Conservation (phyloP, 306 rosid genomes). For the Hippophae gyantsensis region DNA sequence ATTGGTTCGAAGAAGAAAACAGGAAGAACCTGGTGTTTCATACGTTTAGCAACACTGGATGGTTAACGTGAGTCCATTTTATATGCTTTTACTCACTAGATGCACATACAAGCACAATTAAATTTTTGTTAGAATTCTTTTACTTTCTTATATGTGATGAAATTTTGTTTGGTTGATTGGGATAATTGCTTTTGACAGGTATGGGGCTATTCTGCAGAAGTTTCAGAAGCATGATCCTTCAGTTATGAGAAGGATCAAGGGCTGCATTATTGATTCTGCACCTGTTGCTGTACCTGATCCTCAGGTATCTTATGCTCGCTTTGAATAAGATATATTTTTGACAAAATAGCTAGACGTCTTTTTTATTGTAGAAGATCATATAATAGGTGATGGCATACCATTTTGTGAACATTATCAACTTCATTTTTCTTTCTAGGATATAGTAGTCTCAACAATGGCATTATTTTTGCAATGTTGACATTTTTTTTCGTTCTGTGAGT, state of each 20-base stretch:
- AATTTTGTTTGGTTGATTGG: constrained; percentile 14
- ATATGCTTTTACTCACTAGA: not conserved
- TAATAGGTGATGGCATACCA: not conserved
- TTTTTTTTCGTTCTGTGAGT: too few relatives aligned
- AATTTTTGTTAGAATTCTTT: constrained; percentile 8
- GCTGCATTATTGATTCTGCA: constrained; percentile 96
- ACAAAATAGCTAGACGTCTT: not conserved
- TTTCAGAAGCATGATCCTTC: constrained; percentile 56
- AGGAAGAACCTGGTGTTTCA: constrained; percentile 82
- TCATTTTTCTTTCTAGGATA: not conserved
- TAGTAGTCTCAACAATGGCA: too few relatives aligned
- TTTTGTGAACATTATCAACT: not conserved
- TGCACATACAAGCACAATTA: not conserved
- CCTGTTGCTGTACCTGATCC: constrained; percentile 91
- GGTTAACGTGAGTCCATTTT: constrained; percentile 66
- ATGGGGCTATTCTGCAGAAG: constrained; percentile 73
- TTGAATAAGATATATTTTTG: not conserved
- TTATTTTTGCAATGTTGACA: too few relatives aligned
- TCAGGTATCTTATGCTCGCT: constrained; percentile 34
- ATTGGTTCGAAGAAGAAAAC: constrained; percentile 83
- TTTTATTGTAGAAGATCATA: not conserved
- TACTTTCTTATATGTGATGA: not conserved
- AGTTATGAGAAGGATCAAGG: constrained; percentile 56
- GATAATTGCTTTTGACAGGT: constrained; percentile 37
- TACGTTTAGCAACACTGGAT: constrained; percentile 97